phyloP scores from a whole-genome alignment of 1,284 basidiomycete genomes.

The Trametes sp. region DNA sequence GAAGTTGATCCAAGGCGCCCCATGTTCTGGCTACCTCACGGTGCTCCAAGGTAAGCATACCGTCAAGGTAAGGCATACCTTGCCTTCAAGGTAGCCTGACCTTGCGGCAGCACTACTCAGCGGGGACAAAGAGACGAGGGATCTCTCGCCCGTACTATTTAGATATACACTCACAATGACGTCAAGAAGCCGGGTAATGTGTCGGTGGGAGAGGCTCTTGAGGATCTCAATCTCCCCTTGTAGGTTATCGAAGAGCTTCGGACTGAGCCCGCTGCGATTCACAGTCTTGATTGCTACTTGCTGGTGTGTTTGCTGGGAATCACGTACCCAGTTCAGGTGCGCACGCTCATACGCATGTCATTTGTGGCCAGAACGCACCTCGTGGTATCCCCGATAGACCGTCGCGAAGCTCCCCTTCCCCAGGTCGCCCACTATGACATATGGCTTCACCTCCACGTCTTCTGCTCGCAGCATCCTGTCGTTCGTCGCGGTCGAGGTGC shows the following conservation, averaged over 20 bases:
- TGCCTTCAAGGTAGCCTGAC: too few species aligned
- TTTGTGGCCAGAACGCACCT: slow-evolving; percentile 57
- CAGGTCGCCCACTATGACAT: slow-evolving; percentile 75
- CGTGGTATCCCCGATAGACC: slow-evolving; percentile 93
- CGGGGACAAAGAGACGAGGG: too few species aligned
- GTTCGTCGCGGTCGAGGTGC: slow-evolving; percentile 22
- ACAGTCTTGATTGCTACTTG: slow-evolving; percentile 97
- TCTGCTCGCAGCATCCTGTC: slow-evolving; percentile 45
- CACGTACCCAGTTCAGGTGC: slow-evolving; percentile 7
- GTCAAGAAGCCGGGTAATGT: slow-evolving; percentile 93
- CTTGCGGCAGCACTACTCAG: too few species aligned
- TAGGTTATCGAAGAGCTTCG: slow-evolving; percentile 96
- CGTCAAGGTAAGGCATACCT: too few species aligned
- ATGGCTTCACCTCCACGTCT: slow-evolving; percentile 75
- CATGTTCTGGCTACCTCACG: too few species aligned
- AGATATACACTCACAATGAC: slow-evolving; percentile 72
- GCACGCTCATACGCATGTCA: background rate
- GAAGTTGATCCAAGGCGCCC: too few species aligned
- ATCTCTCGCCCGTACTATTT: background rate
- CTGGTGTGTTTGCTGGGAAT: slow-evolving; percentile 81
- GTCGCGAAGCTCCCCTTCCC: slow-evolving; percentile 96
- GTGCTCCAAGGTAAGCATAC: too few species aligned
- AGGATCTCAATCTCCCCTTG: slow-evolving; percentile 98
- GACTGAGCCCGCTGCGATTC: slow-evolving; percentile 85
- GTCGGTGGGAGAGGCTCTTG: slow-evolving; percentile 91